Evolutionary conservation across 2,329 filamentous ascomycete species (phyloP).

Genomic region (Nigrospora sphaerica): DNA sequence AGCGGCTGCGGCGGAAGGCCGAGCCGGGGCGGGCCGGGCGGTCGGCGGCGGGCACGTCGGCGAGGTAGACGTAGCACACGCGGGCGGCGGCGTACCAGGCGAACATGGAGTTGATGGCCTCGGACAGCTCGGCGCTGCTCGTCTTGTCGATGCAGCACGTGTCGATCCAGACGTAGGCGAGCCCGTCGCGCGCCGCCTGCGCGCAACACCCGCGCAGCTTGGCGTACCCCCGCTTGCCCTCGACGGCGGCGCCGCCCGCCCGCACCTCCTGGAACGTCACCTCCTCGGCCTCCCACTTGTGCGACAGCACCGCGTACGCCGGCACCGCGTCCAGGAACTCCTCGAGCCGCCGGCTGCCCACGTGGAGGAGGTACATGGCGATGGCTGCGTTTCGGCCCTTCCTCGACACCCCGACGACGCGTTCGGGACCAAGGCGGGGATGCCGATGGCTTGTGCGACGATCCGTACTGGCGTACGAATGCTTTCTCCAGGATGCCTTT

Average conservation of each 20-base stretch:
- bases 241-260: not conserved
- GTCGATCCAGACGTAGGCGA: not conserved
- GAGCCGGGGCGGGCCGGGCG: not conserved
- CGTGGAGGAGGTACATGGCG: not conserved
- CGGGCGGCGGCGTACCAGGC: not conserved
- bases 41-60: not conserved
- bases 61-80: not conserved
- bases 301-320: not conserved
- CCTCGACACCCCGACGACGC: no score
- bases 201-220: not conserved
- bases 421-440: no score
- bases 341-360: not conserved
- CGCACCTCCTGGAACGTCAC: not conserved
- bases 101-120: conserved; percentile 1
- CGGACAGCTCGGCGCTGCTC: not conserved
- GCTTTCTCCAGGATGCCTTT: no score
- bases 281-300: not conserved
- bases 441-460: no score
- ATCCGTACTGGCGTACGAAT: no score
- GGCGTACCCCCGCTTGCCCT: not conserved
- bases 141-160: conserved; percentile 1
- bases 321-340: not conserved
- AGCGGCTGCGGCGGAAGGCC: not conserved
- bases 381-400: no score
- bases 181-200: not conserved